Base-by-base conservation (phyloP, 2,329 filamentous ascomycete genomes). In the Phoma sp. region DNA sequence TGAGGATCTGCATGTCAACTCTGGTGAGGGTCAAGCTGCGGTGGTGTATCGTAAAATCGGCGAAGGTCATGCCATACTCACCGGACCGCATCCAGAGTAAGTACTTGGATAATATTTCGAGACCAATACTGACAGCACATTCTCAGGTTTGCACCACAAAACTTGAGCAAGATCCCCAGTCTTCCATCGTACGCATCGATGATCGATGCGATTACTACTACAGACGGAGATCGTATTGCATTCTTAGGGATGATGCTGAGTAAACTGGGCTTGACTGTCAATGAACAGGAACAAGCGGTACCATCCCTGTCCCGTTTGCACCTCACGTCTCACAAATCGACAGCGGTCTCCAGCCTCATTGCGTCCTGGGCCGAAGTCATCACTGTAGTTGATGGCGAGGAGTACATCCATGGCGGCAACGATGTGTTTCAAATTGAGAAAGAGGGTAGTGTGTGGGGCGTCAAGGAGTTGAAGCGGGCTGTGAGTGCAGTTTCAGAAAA, bases 31-130 rank as follows among this genome's bases (percentile, higher is more conserved):
- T 1, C 83, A 86, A 26, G 92, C 93, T 1, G 93, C 95, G 0
- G 82, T 96, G 3, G 85, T 99, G 0, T 91, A 92, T 68, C 90
- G 92, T 67, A 90, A 87, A 58, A 83, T 96, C 37, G 93, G 92
- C 0, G 84, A 92, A 37, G 95, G 95, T 1, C 85, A 84, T 32
- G 91, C 86, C 1, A 76, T 98, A 5, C 76, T 99, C 15, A 96
- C 90, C 0, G 92, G 93, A 0, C 91, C 92, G 32, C 95, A 99
- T 80, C 93, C 93, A 45, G 95, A 99, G 91, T 96, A 80, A 72
- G 84, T 33, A 49, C 52, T 48, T 33, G 7, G 20, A 5, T 14
- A 1, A 3, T 36, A 10, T 4, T 4, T n/a, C 3, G 7, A 28
- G 2, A 3, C 6, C 12, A 11, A 4, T 29, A 26, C 51, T 62